Evolutionary conservation across 495 filamentous ascomycete species (phyloP).

Genomic region (Terfezia boudieri): DNA sequence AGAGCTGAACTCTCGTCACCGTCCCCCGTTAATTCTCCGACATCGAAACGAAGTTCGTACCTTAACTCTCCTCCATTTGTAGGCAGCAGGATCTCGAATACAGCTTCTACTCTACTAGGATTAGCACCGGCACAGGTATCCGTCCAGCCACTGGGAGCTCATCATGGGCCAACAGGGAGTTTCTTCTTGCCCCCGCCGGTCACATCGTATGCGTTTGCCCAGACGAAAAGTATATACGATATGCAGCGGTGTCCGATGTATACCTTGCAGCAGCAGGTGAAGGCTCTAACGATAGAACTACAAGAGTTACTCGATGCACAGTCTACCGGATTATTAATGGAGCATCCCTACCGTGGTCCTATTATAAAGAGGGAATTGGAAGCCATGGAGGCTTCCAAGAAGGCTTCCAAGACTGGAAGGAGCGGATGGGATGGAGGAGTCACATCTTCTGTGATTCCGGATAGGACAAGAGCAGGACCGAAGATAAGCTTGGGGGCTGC

Average conservation of each 20-base stretch:
- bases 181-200: slow-evolving; percentile 9
- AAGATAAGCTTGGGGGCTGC: slow-evolving; percentile 24
- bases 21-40: too few relatives aligned
- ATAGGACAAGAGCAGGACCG: background rate
- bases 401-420: background rate
- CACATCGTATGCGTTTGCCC: slow-evolving; percentile 9
- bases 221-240: slow-evolving; percentile 6
- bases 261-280: slow-evolving; percentile 29
- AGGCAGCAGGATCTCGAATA: too few relatives aligned
- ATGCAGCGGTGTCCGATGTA: slow-evolving; percentile 18
- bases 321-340: slow-evolving; percentile 44
- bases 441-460: slow-evolving; percentile 1
- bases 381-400: background rate
- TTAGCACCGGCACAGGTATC: too few relatives aligned
- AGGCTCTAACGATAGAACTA: slow-evolving; percentile 47
- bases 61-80: too few relatives aligned
- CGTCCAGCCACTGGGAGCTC: too few relatives aligned
- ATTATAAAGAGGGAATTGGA: slow-evolving; percentile 18
- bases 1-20: too few relatives aligned
- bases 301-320: slow-evolving; percentile 72
- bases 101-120: too few relatives aligned
- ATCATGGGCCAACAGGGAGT: background rate
- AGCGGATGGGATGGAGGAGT: slow-evolving; percentile 6
- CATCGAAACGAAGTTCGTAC: too few relatives aligned
- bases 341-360: slow-evolving; percentile 14